Evolutionary conservation across 169 alveolate genomes (phyloP).

Genomic region (Cytauxzoon felis): DNA sequence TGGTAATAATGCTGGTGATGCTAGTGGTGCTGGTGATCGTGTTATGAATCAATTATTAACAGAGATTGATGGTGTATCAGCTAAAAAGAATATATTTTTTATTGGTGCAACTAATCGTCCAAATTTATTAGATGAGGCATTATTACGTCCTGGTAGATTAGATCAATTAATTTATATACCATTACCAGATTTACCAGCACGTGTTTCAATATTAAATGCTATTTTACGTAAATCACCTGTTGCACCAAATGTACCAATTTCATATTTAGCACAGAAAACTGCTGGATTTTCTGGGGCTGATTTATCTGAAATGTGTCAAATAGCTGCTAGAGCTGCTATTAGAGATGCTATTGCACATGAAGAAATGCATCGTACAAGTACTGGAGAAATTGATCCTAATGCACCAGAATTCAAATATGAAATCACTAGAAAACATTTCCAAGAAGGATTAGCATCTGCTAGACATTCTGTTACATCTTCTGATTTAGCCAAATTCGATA

Average conservation of each 20-base stretch:
- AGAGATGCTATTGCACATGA: slow-evolving; percentile 92
- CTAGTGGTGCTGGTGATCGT: slow-evolving; percentile 98
- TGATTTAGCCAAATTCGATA: slow-evolving; percentile 89
- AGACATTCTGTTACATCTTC: slow-evolving; percentile 94
- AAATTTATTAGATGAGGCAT: slow-evolving; percentile 98
- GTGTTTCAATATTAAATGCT: slow-evolving; percentile 92
- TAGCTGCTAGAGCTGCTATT: slow-evolving; percentile 99
- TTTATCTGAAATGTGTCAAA: slow-evolving; percentile 97
- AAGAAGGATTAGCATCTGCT: slow-evolving; percentile 97
- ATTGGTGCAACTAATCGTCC: slow-evolving; percentile 99
- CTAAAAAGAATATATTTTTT: slow-evolving; percentile 97
- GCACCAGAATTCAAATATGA: slow-evolving; percentile 87
- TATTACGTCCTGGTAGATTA: slow-evolving; percentile 98
- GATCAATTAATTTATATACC: slow-evolving; percentile 99
- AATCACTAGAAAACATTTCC: slow-evolving; percentile 96
- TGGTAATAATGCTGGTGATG: slow-evolving; percentile 91
- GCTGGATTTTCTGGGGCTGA: slow-evolving; percentile 99
- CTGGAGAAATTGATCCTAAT: slow-evolving; percentile 60
- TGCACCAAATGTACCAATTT: slow-evolving; percentile 94
- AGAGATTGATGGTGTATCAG: slow-evolving; percentile 99
- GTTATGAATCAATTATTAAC: slow-evolving; percentile 98
- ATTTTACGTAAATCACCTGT: slow-evolving; percentile 95
- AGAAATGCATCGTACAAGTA: slow-evolving; percentile 65
- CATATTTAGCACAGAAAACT: slow-evolving; percentile 97
- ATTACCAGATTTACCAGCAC: slow-evolving; percentile 97